Percentiles rank a stretch among this genome's conserved stretches.
Conservation (phyloP, 805 yeast species). For the Cyberlindnera lachancei region DNA sequence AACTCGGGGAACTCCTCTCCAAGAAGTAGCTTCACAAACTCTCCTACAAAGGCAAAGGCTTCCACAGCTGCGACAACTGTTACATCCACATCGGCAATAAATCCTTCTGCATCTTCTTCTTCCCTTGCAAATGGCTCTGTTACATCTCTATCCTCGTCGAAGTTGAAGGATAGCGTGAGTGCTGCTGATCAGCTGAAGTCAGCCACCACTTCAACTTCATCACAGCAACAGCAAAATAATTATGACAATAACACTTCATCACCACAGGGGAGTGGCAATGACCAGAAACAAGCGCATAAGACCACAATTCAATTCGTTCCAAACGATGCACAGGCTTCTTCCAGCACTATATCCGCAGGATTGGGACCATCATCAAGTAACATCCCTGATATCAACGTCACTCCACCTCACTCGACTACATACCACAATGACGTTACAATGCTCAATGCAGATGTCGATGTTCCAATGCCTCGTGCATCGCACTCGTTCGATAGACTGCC, state of each 20-base stretch:
- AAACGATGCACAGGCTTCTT: not conserved
- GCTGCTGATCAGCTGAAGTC: not conserved
- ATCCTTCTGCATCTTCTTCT: constrained; percentile 2
- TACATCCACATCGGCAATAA: constrained; percentile 1
- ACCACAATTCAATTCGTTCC: constrained; percentile 2
- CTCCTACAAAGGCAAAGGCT: constrained; percentile 13
- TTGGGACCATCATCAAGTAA: not conserved
- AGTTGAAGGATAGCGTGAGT: not conserved
- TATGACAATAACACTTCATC: not conserved
- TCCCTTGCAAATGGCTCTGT: constrained; percentile 2
- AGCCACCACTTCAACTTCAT: not conserved
- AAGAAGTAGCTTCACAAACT: constrained; percentile 14
- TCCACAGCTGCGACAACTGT: constrained; percentile 5
- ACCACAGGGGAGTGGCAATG: not conserved
- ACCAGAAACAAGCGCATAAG: not conserved
- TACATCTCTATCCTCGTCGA: not conserved
- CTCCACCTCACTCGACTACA: constrained; percentile 8
- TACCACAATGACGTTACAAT: constrained; percentile 6
- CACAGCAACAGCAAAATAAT: not conserved
- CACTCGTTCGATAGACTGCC: constrained; percentile 51
- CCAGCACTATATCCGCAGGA: not conserved
- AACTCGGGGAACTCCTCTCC: constrained; percentile 21
- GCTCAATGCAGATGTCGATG: constrained; percentile 9
- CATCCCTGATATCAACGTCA: constrained; percentile 14
- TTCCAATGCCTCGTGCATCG: constrained; percentile 33